phyloP scores from a whole-genome alignment of 805 yeast species.

The Ogataea ganodermae region DNA sequence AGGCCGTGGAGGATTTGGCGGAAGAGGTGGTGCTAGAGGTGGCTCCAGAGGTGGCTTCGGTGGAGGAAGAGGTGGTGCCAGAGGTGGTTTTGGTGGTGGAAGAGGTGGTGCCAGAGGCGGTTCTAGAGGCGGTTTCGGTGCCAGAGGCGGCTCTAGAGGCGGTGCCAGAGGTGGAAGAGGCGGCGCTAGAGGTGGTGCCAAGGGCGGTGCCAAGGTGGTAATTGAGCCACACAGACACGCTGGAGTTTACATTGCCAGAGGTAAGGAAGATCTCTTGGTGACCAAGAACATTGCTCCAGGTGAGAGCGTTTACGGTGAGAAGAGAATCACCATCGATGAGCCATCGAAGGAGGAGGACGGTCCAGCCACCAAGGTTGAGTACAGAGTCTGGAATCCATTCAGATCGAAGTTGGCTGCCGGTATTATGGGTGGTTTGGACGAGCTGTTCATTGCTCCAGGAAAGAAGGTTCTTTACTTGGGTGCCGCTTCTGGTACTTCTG shows the following conservation, averaged over 20 bases:
- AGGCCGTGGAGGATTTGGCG: conserved; percentile 28
- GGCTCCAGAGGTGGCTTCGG: conserved; percentile 46
- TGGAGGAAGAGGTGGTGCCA: conserved; percentile 45
- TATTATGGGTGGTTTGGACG: conserved; percentile 99
- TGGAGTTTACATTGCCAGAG: conserved; percentile 99
- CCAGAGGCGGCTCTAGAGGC: conserved; percentile 55
- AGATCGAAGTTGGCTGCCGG: conserved; percentile 99
- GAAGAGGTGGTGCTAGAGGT: conserved; percentile 40
- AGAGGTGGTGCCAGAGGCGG: conserved; percentile 57
- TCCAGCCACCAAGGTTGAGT: conserved; percentile 92
- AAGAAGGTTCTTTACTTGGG: conserved; percentile 96
- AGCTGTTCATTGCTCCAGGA: conserved; percentile 96
- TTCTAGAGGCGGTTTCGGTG: conserved; percentile 52
- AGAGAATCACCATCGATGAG: conserved; percentile 91
- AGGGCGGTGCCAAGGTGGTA: conserved; percentile 93
- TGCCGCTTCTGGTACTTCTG: conserved; percentile 99
- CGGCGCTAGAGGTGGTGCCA: conserved; percentile 78
- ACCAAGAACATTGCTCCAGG: conserved; percentile 98
- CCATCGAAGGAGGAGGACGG: conserved; percentile 86
- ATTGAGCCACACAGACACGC: conserved; percentile 99
- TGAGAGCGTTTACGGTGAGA: conserved; percentile 98
- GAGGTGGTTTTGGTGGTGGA: conserved; percentile 56
- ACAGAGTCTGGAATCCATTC: conserved; percentile 99
- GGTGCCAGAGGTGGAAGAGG: conserved; percentile 63
- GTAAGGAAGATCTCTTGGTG: conserved; percentile 97